These are phyloP conservation scores for Silene noctiflora DNA, from an alignment of 179 eudicot species.

Conservation along the genomic window DNA sequence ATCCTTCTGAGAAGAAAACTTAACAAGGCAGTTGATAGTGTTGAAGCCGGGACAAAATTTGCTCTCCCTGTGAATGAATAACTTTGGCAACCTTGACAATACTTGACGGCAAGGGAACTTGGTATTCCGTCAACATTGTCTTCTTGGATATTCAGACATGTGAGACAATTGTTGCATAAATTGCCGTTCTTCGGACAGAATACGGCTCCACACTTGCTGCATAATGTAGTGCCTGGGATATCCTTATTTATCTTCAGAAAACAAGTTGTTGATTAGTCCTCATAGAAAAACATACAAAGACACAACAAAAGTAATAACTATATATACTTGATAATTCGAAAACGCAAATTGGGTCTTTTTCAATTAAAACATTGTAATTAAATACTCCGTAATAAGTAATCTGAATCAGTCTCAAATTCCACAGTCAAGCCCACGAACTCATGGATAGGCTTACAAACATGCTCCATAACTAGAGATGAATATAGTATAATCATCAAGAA, in stretches of 20 bases:
- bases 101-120: background rate
- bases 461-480: background rate
- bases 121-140: background rate
- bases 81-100: slow-evolving; percentile 15
- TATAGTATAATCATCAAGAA: background rate
- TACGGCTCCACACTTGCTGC: background rate
- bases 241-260: background rate
- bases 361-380: too few species aligned
- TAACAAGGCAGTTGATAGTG: slow-evolving; percentile 37
- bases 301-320: background rate
- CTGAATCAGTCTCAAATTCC: too few species aligned
- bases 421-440: too few species aligned
- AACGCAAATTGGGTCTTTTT: background rate
- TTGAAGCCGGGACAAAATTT: slow-evolving; percentile 13
- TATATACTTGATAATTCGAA: background rate
- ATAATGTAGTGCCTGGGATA: background rate
- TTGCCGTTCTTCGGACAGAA: background rate
- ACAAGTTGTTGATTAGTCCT: background rate
- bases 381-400: too few species aligned
- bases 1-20: slow-evolving; percentile 36
- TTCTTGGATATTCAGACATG: background rate
- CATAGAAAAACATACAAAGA: background rate
- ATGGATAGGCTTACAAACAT: too few species aligned
- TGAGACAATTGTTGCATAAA: background rate
- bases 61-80: slow-evolving; percentile 5